Percentiles rank a stretch among this genome's conserved stretches.
Conservation (phyloP, 2,329 filamentous ascomycete genomes). For the Diatrype stigma region DNA sequence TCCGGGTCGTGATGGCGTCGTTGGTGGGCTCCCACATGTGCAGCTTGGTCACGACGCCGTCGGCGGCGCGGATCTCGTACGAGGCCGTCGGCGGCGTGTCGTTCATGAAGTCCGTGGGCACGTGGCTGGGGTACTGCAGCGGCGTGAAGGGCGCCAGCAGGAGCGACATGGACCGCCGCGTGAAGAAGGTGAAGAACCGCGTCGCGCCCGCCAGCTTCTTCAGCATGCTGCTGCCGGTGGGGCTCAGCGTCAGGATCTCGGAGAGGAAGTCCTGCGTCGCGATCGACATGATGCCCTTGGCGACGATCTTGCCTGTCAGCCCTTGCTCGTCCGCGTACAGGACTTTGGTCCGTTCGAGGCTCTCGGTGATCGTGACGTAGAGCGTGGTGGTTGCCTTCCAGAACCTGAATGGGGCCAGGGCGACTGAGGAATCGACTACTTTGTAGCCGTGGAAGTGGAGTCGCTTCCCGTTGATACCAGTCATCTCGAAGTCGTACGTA, state of each 20-base stretch:
- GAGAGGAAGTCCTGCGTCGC: conserved; percentile 48
- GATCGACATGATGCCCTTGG: conserved; percentile 57
- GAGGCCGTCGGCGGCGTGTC: conserved; percentile 40
- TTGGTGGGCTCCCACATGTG: conserved; percentile 54
- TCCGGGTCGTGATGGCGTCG: conserved; percentile 34
- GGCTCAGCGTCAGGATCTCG: conserved; percentile 50
- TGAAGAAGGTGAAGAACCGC: conserved; percentile 54
- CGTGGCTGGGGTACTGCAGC: conserved; percentile 50
- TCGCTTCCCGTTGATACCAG: conserved; percentile 45
- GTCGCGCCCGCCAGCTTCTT: conserved; percentile 40
- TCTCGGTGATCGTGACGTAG: conserved; percentile 54
- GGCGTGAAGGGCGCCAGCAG: conserved; percentile 51
- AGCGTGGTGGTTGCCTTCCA: conserved; percentile 61
- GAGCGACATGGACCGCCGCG: conserved; percentile 46
- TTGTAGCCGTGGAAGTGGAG: conserved; percentile 61
- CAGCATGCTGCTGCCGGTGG: conserved; percentile 43
- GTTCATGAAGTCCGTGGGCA: conserved; percentile 49
- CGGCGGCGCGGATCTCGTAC: conserved; percentile 44
- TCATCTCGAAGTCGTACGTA: conserved; percentile 59
- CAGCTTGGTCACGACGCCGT: conserved; percentile 49
- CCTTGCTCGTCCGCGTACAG: conserved; percentile 33
- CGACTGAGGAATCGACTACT: conserved; percentile 55
- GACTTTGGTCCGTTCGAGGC: conserved; percentile 18
- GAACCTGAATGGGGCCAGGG: conserved; percentile 51
- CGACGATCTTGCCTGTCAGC: conserved; percentile 43